Base-by-base conservation (phyloP, 2,329 filamentous ascomycete species). In the Aureobasidium musti region DNA sequence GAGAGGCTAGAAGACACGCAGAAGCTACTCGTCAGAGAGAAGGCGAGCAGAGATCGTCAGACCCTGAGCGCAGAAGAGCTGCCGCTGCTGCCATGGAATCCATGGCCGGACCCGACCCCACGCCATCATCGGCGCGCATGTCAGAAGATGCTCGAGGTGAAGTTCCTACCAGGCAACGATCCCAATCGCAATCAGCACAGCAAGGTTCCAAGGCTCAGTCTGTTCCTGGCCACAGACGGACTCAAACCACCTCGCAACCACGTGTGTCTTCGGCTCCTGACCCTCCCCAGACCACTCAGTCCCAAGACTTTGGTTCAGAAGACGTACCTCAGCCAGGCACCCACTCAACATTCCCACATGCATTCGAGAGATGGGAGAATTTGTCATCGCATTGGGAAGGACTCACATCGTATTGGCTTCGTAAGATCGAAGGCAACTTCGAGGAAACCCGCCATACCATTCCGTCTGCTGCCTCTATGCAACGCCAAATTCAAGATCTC, bases 331-430 rank as follows among this genome's bases (percentile, higher is more conserved):
- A 65, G 50, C 70, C 72, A 65, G 68, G n/a, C n/a, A 50, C 26
- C 0, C 39, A 73, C 37, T 91, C 90, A 54, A 88, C 89, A 0
- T 98, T 99, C 71, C 95, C 95, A 0, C 95, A 98, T 78, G 95
- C 95, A 0, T 99, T 99, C 74, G 94, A 99, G 78, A 86, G 95
- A 68, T 99, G 95, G 95, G 95, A 99, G 76, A 94, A 91, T 0
- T 80, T 99, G 2, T 99, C 95, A 0, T 96, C 95, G 6, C 94
- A 98, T 73, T 99, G 95, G 95, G 95, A 99, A 77, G 95, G 95
- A 5, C 83, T 99, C 67, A 98, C 95, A 0, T 94, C 92, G 67
- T 98, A 97, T 79, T 99, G 95, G 94, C 95, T 99, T 70, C 90
- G 92, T 54, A 89, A 92, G 71, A 82, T 99, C 8, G 91, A 99